Conservation (phyloP, 768 basidiomycete species). For the Tricholoma matsutake region DNA sequence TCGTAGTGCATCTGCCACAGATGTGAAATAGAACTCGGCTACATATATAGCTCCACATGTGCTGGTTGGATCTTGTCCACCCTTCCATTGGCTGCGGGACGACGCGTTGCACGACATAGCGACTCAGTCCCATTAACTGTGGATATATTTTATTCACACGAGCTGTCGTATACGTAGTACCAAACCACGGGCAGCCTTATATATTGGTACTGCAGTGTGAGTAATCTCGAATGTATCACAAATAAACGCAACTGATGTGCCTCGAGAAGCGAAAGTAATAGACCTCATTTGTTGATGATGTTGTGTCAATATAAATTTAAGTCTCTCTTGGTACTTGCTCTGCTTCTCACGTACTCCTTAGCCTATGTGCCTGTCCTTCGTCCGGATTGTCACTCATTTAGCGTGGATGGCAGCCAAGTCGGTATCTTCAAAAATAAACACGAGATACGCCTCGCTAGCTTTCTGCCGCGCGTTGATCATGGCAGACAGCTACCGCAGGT, state of each 20-base stretch:
- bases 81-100: neutral
- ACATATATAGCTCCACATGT: neutral
- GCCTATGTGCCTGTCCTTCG: neutral
- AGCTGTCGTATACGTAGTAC: neutral
- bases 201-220: neutral
- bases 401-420: slow-evolving; percentile 22
- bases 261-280: neutral
- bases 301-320: too few species aligned
- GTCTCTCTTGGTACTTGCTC: too few species aligned
- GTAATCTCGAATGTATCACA: neutral
- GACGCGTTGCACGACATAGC: neutral
- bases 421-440: slow-evolving; percentile 19
- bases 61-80: neutral
- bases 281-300: neutral
- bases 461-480: slow-evolving; percentile 21
- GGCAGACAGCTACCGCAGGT: slow-evolving; percentile 22
- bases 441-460: slow-evolving; percentile 20
- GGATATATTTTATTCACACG: neutral
- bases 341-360: neutral
- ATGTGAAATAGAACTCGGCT: neutral
- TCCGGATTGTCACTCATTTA: slow-evolving; percentile 11
- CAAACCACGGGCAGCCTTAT: neutral
- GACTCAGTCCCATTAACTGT: neutral
- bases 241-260: neutral
- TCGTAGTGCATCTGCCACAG: neutral